Conservation (phyloP, 768 basidiomycete genomes). For the Mycena haematopus region DNA sequence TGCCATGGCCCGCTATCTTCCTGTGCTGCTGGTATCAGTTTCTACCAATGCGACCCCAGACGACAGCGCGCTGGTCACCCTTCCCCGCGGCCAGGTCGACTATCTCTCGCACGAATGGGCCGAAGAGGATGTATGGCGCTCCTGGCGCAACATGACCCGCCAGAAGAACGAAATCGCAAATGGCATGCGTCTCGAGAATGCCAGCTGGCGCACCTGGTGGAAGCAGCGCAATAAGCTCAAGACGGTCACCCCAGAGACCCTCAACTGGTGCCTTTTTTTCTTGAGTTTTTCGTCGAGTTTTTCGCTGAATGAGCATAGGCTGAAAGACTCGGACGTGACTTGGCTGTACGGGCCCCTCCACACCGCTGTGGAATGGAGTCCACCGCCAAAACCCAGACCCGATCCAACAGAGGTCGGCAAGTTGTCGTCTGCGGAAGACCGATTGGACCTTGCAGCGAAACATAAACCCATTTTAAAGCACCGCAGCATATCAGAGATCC, state of each 20-base stretch:
- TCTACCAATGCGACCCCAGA: constrained; percentile 66
- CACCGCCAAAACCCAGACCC: constrained; percentile 62
- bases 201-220: constrained; percentile 99
- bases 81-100: constrained; percentile 94
- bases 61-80: constrained; percentile 81
- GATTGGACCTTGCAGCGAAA: constrained; percentile 54
- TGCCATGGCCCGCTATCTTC: constrained; percentile 70
- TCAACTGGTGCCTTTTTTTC: constrained; percentile 85
- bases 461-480: constrained; percentile 95
- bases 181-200: constrained; percentile 94
- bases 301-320: constrained; percentile 57
- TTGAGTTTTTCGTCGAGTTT: constrained; percentile 15
- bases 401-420: constrained; percentile 46
- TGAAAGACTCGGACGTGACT: constrained; percentile 98
- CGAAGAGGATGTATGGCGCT: constrained; percentile 97
- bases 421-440: constrained; percentile 52
- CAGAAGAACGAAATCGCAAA: constrained; percentile 99
- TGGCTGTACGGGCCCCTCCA: constrained; percentile 99
- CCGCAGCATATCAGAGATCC: constrained; percentile 88
- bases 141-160: constrained; percentile 98
- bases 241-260: constrained; percentile 94
- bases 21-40: constrained; percentile 71
- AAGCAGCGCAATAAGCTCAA: constrained; percentile 96
- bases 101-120: constrained; percentile 98
- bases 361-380: constrained; percentile 86